Conservation (phyloP, 2,329 filamentous ascomycete genomes). For the Fusarium sp. region DNA sequence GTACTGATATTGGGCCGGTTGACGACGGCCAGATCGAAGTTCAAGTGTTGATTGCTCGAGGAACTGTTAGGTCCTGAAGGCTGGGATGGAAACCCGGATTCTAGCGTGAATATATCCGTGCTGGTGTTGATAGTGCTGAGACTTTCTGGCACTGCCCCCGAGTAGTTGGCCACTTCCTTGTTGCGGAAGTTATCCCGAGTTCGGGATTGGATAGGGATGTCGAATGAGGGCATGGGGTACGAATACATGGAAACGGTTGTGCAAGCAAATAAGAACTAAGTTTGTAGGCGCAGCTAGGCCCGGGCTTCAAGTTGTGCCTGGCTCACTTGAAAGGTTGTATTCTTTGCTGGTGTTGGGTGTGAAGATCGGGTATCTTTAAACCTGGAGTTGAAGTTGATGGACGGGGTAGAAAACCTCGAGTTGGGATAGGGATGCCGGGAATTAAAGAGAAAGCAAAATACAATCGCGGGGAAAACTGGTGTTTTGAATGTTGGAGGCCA, state of each 20-base stretch:
- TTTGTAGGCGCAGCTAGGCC: slow-evolving; percentile 12
- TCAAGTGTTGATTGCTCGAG: slow-evolving; percentile 6
- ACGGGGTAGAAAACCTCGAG: slow-evolving; percentile 3
- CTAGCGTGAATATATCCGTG: not conserved
- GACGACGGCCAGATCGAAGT: not conserved
- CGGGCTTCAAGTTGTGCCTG: slow-evolving; percentile 1
- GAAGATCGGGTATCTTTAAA: not conserved
- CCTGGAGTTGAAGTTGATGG: not conserved
- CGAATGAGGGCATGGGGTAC: not conserved
- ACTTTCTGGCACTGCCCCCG: slow-evolving; percentile 11
- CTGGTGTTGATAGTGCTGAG: slow-evolving; percentile 16
- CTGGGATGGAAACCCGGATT: not conserved
- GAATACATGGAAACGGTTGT: slow-evolving; percentile 20
- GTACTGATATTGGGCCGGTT: slow-evolving; percentile 2
- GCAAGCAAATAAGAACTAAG: slow-evolving; percentile 1
- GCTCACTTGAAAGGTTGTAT: not conserved
- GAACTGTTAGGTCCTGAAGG: slow-evolving; percentile 11
- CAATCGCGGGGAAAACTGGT: slow-evolving; percentile 2
- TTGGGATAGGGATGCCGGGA: slow-evolving; percentile 1
- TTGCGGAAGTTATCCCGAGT: not conserved
- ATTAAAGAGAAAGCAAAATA: slow-evolving; percentile 3
- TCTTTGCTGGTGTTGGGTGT: slow-evolving; percentile 8
- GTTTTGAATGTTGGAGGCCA: slow-evolving; percentile 13
- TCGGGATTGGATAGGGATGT: slow-evolving; percentile 15
- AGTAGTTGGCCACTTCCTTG: slow-evolving; percentile 13